These are phyloP conservation scores for Endotrypanum monterogeii DNA, from an alignment of 208 protist species.

Conservation along the genomic window DNA sequence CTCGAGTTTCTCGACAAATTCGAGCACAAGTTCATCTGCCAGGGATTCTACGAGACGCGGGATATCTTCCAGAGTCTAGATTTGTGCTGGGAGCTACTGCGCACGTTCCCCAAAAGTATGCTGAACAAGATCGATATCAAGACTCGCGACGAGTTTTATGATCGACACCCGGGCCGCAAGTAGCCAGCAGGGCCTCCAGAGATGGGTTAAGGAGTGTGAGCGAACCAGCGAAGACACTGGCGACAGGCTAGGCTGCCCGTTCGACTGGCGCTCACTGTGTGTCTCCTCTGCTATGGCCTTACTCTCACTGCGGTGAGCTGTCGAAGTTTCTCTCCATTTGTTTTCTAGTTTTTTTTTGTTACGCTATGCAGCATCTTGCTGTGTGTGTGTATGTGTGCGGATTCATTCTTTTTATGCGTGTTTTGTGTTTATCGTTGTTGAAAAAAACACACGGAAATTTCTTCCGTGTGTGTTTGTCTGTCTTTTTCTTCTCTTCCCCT, in stretches of 20 bases:
- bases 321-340: not conserved
- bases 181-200: not conserved
- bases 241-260: too few species aligned
- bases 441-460: too few species aligned
- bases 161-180: constrained; percentile 62
- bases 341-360: not conserved
- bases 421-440: not conserved
- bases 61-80: constrained; percentile 99
- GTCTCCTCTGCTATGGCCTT: not conserved
- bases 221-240: not conserved
- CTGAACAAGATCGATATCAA: constrained; percentile 98
- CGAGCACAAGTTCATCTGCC: constrained; percentile 99
- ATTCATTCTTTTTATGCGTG: too few species aligned
- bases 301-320: not conserved
- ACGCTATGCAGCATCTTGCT: not conserved
- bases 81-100: constrained; percentile 98
- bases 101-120: constrained; percentile 98
- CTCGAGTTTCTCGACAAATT: constrained; percentile 99
- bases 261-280: not conserved
- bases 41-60: constrained; percentile 97
- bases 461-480: too few species aligned
- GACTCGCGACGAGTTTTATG: constrained; percentile 95
- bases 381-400: not conserved
- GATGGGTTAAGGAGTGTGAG: not conserved
- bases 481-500: too few species aligned